These are phyloP conservation scores for Physcomitrium patens DNA, from an alignment of 225 moss, liverwort and hornwort genomes.

Conservation along the genomic window DNA sequence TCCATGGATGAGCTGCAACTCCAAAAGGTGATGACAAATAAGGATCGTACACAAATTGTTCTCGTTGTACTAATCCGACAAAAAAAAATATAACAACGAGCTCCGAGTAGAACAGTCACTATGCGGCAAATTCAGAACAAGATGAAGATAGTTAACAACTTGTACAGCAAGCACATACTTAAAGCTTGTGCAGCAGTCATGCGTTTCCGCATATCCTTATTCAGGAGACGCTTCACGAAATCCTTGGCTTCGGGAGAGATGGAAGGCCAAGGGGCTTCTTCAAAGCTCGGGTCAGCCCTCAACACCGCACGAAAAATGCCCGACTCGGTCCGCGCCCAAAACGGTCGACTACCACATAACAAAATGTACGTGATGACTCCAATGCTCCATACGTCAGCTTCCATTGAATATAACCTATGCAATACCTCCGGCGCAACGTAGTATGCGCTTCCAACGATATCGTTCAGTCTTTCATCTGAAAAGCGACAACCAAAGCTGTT, in stretches of 20 bases:
- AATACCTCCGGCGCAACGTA: slow-evolving; percentile 97
- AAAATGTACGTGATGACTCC: slow-evolving; percentile 96
- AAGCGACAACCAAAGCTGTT: background rate
- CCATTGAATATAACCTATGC: slow-evolving; percentile 95
- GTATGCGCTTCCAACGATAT: slow-evolving; percentile 96
- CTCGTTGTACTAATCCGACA: background rate
- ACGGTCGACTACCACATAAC: slow-evolving; percentile 90
- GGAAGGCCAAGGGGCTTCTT: slow-evolving; percentile 94
- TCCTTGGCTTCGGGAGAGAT: slow-evolving; percentile 92
- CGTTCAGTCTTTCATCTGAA: slow-evolving; percentile 96
- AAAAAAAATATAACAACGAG: background rate
- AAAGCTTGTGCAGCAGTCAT: slow-evolving; percentile 98
- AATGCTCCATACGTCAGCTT: slow-evolving; percentile 99
- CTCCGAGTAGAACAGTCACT: background rate
- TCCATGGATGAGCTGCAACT: slow-evolving; percentile 92
- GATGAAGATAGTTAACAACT: background rate
- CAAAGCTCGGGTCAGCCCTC: slow-evolving; percentile 92
- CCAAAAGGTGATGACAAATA: background rate
- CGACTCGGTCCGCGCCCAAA: slow-evolving; percentile 95
- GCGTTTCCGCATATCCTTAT: slow-evolving; percentile 88
- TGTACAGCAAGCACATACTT: slow-evolving; percentile 51
- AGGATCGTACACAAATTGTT: background rate
- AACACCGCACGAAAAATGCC: slow-evolving; percentile 94
- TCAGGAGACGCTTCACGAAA: slow-evolving; percentile 87
- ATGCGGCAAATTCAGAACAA: slow-evolving; percentile 3